phyloP scores from a whole-genome alignment of 129 eudicot genomes.

The Calendula officinalis region DNA sequence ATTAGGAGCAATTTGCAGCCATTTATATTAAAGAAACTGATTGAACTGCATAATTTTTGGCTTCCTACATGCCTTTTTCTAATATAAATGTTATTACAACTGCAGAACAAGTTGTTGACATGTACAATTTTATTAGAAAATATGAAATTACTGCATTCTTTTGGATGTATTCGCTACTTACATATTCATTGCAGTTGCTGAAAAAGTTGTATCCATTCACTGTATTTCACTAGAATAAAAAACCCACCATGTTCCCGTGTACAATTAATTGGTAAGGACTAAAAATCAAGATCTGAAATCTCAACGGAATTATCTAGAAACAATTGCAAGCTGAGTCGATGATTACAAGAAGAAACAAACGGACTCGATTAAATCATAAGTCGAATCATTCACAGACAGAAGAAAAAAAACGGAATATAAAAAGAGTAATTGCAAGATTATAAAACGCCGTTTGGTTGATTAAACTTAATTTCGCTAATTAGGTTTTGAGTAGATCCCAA shows the following conservation, averaged over 20 bases:
- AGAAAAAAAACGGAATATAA: not conserved
- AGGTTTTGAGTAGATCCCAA: not conserved
- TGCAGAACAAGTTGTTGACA: not conserved
- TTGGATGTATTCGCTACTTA: not conserved
- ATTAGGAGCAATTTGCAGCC: not conserved
- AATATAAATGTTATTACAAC: slow-evolving; percentile 6
- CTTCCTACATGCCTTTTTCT: not conserved
- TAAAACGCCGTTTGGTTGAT: not conserved
- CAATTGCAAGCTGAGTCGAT: slow-evolving; percentile 3
- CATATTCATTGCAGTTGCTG: not conserved
- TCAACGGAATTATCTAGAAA: not conserved
- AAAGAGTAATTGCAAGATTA: too few species aligned
- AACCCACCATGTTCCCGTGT: too few species aligned
- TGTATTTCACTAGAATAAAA: too few species aligned
- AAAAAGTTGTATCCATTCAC: not conserved
- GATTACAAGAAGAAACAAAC: not conserved
- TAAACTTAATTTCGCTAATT: not conserved
- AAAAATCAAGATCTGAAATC: not conserved
- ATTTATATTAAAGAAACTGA: not conserved
- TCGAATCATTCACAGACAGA: too few species aligned
- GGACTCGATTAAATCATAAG: too few species aligned
- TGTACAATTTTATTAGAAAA: not conserved
- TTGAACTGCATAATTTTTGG: not conserved
- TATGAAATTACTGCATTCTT: not conserved
- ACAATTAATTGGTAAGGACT: too few species aligned